Percentiles rank a stretch among this genome's conserved stretches.
phyloP scores from a whole-genome alignment of 371 early-diverging fungal species.

The Mortierella sp. region DNA sequence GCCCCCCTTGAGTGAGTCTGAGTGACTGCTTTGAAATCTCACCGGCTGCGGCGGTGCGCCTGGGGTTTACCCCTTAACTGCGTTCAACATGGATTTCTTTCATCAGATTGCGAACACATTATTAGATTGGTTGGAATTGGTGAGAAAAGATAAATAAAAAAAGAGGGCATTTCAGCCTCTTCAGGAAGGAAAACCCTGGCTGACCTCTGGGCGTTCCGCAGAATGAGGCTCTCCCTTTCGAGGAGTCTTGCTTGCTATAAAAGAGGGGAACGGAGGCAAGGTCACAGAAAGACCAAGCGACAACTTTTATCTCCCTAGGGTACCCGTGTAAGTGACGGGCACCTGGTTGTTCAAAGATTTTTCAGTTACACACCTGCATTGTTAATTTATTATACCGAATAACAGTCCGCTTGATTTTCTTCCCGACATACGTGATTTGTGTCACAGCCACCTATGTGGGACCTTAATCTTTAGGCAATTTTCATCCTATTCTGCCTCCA shows the following conservation, averaged over 20 bases:
- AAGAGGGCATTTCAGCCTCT: constrained; percentile 20
- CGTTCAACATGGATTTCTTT: too few species aligned
- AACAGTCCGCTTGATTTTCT: constrained; percentile 4
- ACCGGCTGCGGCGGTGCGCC: too few species aligned
- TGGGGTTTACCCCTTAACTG: too few species aligned
- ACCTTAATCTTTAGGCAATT: too few species aligned
- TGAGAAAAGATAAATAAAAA: background rate
- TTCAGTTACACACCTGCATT: background rate
- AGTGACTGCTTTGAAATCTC: too few species aligned
- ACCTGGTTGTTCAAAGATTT: constrained; percentile 41
- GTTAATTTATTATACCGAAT: background rate
- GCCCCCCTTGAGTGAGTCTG: too few species aligned
- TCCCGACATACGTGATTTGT: background rate
- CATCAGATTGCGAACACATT: too few species aligned
- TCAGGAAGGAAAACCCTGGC: constrained; percentile 50
- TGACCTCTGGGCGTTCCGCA: constrained; percentile 43
- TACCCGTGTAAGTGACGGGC: constrained; percentile 41
- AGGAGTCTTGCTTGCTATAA: constrained; percentile 43
- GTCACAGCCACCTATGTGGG: too few species aligned
- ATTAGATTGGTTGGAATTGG: background rate
- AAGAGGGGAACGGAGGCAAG: constrained; percentile 50
- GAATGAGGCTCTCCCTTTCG: constrained; percentile 46
- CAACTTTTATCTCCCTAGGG: constrained; percentile 52
- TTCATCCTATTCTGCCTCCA: too few species aligned
- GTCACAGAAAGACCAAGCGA: constrained; percentile 41